Base-by-base conservation (phyloP, 1,139 yeast genomes). In the Pichia inconspicua region DNA sequence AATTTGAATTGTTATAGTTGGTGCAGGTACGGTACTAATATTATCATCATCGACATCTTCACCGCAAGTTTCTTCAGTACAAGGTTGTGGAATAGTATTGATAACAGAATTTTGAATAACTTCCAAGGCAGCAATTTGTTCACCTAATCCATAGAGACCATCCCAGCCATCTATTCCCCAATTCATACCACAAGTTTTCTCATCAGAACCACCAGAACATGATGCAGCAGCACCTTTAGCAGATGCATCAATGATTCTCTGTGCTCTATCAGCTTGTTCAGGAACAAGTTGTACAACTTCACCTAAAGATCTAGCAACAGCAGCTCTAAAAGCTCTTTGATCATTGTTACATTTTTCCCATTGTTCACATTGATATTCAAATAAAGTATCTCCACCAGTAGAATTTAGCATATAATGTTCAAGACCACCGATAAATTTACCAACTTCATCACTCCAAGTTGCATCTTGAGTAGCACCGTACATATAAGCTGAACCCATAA, bases 311-410 rank as follows among this genome's bases (percentile, higher is more conserved):
- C 96, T 73, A 3, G 92, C 66, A 58, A 85, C 81, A 54, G 84
- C 83, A 3, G 92, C 95, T 61, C 84, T 84, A 73, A 90, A 90
- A 4, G 92, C 80, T 58, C 96, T 75, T 71, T 90, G 96, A 72
- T 90, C 97, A 53, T 78, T 85, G 67, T 87, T 83, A 72, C 97
- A 90, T 45, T 67, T 68, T 25, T 66, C 68, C 4, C 72, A 62
- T n/a, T 71, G 71, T 64, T 83, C 89, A 67, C 97, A 90, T 5
- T 95, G 86, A 41, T 80, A 82, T 66, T 90, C 97, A 57, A 73
- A 82, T 80, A 87, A 74, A 52, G 86, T 70, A 36, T 48, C 41
- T 17, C 41, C 30, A 43, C 75, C 67, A 55, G 78, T 69, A 17
- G 46, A 39, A 43, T 49, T 49, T 5, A 50, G 5, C 66, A 82